Evolutionary conservation across 2,329 filamentous ascomycete species (phyloP), one percentile per base, ranked within the genome.

Genomic region (Fusarium sterilihyphosum): DNA sequence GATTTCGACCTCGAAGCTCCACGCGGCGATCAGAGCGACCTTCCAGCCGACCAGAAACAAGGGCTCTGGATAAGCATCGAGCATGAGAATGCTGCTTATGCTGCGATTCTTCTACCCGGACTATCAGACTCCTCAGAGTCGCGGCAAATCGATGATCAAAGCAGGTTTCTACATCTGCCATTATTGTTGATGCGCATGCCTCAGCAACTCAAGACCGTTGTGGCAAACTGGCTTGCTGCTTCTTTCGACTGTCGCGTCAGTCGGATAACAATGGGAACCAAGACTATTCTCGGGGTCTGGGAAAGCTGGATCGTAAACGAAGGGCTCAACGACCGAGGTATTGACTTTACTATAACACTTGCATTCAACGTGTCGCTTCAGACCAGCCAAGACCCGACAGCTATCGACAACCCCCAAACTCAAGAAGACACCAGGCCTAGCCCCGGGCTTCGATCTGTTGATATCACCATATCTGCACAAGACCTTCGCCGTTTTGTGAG

Each of bases 171-270:
- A 8, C 78, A 83, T 37, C 82, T 90, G 0, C 88, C 89, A 1
- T 81, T 91, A 0, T 81, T 91, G 6, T 80, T 91, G 2, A 79
- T 90, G 37, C 85, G 88, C 31, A 90, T 90, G 87, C 89, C 89
- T 1, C 81, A 85, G 8, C 80, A 87, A 5, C 81, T 91, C 2
- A 89, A 88, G 73, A 67, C 81, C 5, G 81, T 87, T 26, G 73
- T 91, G 2, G 69, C 83, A n/a, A 84, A 86, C 29, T 91, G 90
- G 78, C 80, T 91, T 17, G 82, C 85, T 8, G 84, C 80, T 47
- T 85, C 85, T 1, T 90, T 91, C 71, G 89, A 91, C 80, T 90
- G 88, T 70, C 88, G 87, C 35, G 84, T 90, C 50, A 86, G 83
- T 61, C 81, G 86, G 8, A 79, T 90, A 47, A 82, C 82, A 2